Evolutionary conservation across 352 stramenopile species (phyloP), one percentile per base, ranked within the genome.

Genomic region (Globisporangium nagaii): DNA sequence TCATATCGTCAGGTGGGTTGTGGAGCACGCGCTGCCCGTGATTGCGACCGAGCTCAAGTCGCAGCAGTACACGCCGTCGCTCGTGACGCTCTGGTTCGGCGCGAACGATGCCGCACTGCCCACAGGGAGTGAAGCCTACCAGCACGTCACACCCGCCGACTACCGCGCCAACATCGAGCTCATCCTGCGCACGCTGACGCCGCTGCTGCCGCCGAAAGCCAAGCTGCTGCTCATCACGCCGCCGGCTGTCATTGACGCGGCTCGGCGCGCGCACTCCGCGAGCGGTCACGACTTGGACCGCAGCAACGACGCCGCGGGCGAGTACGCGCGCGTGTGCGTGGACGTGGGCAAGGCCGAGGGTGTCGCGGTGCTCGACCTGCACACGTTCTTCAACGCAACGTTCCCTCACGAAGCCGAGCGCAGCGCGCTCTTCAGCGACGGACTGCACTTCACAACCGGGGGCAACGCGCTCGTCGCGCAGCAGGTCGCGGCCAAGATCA

Each of bases 1-100:
- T n/a, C 10, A n/a, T n/a, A n/a, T n/a, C n/a, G n/a, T n/a, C 17
- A 84, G 73, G 46, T 82, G 71, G 68, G 73, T 79, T 52, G 48
- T 86, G 46, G 42, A 78, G 25, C 55, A 61, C 5, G 74, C 68
- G 15, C 47, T 86, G 10, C 72, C 70, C 0, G 49, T 65, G 12
- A 48, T 86, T 4, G 43, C 64, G 35, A 40, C 63, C 0, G 76
- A 90, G 43, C 65, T 86, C 28, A 28, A 44, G 11, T 44, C 20
- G 19, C 65, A n/a, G n/a, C n/a, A 65, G 44, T 58, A 59, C 13
- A 53, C 62, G 3, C 75, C 77, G 20, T 54, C 66, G 27, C 62
- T 91, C 24, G 63, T 89, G 36, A 84, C 69, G 30, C 41, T 91
- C n/a, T 88, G 72, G 71, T 54, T 91, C 47, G 80, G 78, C 15